Evolutionary conservation across 1,139 yeast genomes (phyloP).

Genomic region (Saccharomycopsis hybrid): DNA sequence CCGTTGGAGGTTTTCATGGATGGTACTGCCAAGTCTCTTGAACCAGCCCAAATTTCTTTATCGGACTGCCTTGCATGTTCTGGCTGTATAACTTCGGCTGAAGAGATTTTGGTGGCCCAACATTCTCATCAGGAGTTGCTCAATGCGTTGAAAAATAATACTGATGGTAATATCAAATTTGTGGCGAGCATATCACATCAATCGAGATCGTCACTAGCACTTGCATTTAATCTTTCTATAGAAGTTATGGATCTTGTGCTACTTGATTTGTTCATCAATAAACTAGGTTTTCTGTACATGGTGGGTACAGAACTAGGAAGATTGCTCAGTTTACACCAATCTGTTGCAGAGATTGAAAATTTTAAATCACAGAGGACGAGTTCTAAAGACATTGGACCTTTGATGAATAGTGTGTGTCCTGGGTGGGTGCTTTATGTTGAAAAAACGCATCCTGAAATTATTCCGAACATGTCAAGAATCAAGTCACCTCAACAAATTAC

Average conservation of each 20-base stretch:
- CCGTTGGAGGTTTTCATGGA: conserved; percentile 57
- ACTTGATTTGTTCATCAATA: conserved; percentile 47
- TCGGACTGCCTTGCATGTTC: conserved; percentile 95
- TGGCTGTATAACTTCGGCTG: conserved; percentile 96
- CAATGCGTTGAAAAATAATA: conserved; percentile 42
- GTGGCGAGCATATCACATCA: conserved; percentile 86
- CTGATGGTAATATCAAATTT: conserved; percentile 36
- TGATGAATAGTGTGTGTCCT: conserved; percentile 73
- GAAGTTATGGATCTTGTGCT: conserved; percentile 56
- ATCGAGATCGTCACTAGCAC: conserved; percentile 73
- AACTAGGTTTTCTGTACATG: conserved; percentile 64
- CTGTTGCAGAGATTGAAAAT: conserved; percentile 40
- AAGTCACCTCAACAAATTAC: conserved; percentile 94
- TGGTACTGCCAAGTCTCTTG: conserved; percentile 50
- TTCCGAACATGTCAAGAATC: conserved; percentile 49
- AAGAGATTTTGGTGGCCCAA: conserved; percentile 82
- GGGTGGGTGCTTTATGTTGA: conserved; percentile 97
- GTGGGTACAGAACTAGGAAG: conserved; percentile 87
- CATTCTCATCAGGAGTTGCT: conserved; percentile 81
- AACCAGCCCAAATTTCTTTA: conserved; percentile 82
- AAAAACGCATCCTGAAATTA: conserved; percentile 83
- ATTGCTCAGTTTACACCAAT: conserved; percentile 56
- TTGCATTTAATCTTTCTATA: conserved; percentile 51
- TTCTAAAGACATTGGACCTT: conserved; percentile 35
- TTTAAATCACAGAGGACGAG: conserved; percentile 23